Evolutionary conservation across 192 early-diverging fungal genomes (phyloP), one percentile per base, ranked within the genome.

Genomic region (Chytriomyces hyalinus): DNA sequence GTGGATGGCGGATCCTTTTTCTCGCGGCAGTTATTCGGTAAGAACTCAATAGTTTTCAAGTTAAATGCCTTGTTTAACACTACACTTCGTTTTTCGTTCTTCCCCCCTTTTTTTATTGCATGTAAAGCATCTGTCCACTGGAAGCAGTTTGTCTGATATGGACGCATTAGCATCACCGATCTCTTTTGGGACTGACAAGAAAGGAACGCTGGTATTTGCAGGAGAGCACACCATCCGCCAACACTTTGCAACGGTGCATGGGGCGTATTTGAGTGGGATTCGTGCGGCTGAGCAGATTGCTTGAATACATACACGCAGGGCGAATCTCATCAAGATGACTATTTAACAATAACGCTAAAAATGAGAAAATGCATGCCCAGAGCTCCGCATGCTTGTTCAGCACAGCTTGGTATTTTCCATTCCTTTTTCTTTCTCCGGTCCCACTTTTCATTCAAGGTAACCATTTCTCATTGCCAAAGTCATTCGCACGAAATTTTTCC

Each of bases 161-260:
- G 66, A 20, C 8, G 44, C 15, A 7, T 48, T 26, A 3, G 44
- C 66, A 11, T 2, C 10, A 22, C 66, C 66, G 3, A 28, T 65
- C 63, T 24, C 28, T 15, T 26, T 67, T 67, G 66, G 66, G 47
- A 11, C 11, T 22, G 10, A 26, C 0, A 17, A 22, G 28, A 28
- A 65, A 13, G 66, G 66, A 22, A 43, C 15, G 66, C 28, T 67
- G 17, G 66, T 67, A 13, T 67, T 67, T 48, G 66, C 66, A 46
- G 66, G 66, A 9, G 66, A 67, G 46, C 66, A 67, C 44, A 67
- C 66, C 8, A 43, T 47, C 4, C 28, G 44, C 4, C 17, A 20
- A 3, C 66, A 67, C 47, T 67, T 67, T 47, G 66, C 66, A 22
- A 67, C 66, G 2, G 66, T 67, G 5, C 66, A 67, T 67, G 66